Base-by-base conservation (phyloP, 768 basidiomycete genomes). In the Tricholoma matsutake region DNA sequence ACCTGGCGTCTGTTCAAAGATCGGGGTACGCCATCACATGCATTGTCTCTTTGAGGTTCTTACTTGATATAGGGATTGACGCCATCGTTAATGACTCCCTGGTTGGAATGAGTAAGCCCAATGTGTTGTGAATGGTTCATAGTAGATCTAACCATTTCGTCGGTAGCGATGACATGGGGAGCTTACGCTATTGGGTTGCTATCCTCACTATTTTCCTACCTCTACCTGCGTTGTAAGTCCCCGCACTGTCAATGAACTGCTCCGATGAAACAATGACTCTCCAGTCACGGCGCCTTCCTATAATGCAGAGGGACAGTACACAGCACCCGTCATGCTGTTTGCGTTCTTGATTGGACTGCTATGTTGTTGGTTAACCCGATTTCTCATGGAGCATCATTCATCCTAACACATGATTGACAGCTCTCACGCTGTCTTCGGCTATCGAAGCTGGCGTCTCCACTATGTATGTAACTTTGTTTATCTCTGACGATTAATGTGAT, bases 371-470 rank as follows among this genome's bases (percentile, higher is more conserved):
- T 78, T 43, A 31, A 6, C 54, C 32, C 28, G 6, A 16, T 25
- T 16, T 45, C 32, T 59, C 47, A 11, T 49, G 13, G 35, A 25
- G 25, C 22, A 28, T 39, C 22, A 13, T 56, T 35, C 59, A 63
- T 60, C 58, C 31, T 63, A 43, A 25, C 45, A 10, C 55, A 61
- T 20, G 20, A 34, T 31, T 31, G 53, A 20, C 62, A 90, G 88
- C 84, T 14, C 72, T 89, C 62, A 90, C 89, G 6, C 75, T 91
- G 62, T 83, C 85, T 2, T 86, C 87, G 11, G 85, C 88, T 3
- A 86, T 92, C 65, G 91, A 94, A 69, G 91, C 91, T 13, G 93
- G 92, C 54, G 92, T 94, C 1, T 93, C 91, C 2, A 94, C 92
- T 1, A 92, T 94, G 86, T 91, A 71, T n/a, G n/a, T n/a, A n/a